Evolutionary conservation across 2,329 filamentous ascomycete genomes (phyloP).

Genomic region (Xylariomycetidae sp.): DNA sequence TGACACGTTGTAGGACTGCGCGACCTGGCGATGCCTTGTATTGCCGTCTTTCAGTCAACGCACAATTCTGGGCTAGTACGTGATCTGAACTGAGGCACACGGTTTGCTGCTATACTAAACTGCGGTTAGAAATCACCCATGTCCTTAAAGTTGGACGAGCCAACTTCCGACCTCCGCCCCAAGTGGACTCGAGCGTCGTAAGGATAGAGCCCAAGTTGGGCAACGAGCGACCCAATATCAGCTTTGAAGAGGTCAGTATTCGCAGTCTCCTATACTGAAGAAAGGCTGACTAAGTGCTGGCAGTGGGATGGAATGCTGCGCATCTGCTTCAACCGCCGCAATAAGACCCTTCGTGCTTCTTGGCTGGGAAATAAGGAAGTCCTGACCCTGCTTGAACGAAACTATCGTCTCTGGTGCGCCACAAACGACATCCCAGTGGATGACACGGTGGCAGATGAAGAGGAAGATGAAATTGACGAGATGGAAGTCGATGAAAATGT

Average conservation of each 20-base stretch:
- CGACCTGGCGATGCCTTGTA: slow-evolving; percentile 85
- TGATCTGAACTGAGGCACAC: too few relatives aligned
- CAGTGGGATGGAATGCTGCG: slow-evolving; percentile 59
- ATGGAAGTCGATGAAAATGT: slow-evolving; percentile 37
- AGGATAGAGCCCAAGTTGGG: slow-evolving; percentile 83
- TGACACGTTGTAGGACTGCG: slow-evolving; percentile 49
- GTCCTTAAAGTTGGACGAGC: slow-evolving; percentile 76
- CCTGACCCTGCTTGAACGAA: slow-evolving; percentile 62
- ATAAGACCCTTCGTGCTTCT: slow-evolving; percentile 72
- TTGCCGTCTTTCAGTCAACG: slow-evolving; percentile 84
- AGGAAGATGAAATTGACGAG: slow-evolving; percentile 30
- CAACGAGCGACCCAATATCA: slow-evolving; percentile 70
- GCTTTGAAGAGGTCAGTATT: slow-evolving; percentile 65
- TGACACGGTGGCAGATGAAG: slow-evolving; percentile 50
- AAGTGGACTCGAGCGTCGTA: slow-evolving; percentile 74
- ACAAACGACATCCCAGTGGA: slow-evolving; percentile 77
- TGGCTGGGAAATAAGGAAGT: slow-evolving; percentile 14
- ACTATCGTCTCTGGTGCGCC: slow-evolving; percentile 86
- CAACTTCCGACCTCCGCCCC: slow-evolving; percentile 90
- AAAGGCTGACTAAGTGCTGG: background rate
- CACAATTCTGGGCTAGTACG: slow-evolving; percentile 78
- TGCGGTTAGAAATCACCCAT: slow-evolving; percentile 13
- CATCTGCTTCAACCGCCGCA: slow-evolving; percentile 74
- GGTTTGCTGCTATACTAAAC: too few relatives aligned
- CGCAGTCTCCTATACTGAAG: background rate